phyloP scores from a whole-genome alignment of 768 basidiomycete species.

The Auricularia sp. region DNA sequence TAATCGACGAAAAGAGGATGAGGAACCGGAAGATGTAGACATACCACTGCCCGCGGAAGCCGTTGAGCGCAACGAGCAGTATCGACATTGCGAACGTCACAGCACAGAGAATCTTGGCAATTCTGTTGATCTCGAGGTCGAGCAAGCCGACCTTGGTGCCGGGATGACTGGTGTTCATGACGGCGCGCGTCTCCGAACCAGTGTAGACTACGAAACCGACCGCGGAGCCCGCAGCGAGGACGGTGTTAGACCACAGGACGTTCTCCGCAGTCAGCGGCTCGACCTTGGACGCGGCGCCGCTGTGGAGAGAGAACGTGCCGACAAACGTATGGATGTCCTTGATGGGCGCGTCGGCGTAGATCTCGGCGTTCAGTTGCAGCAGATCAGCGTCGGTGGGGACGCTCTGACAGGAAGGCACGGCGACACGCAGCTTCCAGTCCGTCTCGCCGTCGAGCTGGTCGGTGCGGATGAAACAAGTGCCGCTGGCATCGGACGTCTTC shows the following conservation, averaged over 20 bases:
- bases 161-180: conserved; percentile 98
- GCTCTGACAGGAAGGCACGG: conserved; percentile 75
- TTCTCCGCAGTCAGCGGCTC: conserved; percentile 93
- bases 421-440: conserved; percentile 95
- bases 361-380: conserved; percentile 66
- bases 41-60: conserved; percentile 92
- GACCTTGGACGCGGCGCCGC: conserved; percentile 34
- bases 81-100: conserved; percentile 90
- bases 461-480: conserved; percentile 94
- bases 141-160: conserved; percentile 87
- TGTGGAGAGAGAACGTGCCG: conserved; percentile 67
- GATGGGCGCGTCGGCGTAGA: conserved; percentile 91
- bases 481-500: conserved; percentile 77
- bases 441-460: conserved; percentile 99
- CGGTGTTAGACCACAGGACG: conserved; percentile 94
- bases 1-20: conserved; percentile 97
- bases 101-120: conserved; percentile 94
- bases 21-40: conserved; percentile 94
- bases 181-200: conserved; percentile 88
- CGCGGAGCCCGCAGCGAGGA: conserved; percentile 88
- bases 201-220: conserved; percentile 93
- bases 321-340: conserved; percentile 96
- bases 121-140: conserved; percentile 88
- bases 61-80: conserved; percentile 88
- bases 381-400: conserved; percentile 42